Percentiles rank a stretch among this genome's conserved stretches.
Conservation (phyloP, 192 early-diverging fungal species). For the Mortierella claussenii region DNA sequence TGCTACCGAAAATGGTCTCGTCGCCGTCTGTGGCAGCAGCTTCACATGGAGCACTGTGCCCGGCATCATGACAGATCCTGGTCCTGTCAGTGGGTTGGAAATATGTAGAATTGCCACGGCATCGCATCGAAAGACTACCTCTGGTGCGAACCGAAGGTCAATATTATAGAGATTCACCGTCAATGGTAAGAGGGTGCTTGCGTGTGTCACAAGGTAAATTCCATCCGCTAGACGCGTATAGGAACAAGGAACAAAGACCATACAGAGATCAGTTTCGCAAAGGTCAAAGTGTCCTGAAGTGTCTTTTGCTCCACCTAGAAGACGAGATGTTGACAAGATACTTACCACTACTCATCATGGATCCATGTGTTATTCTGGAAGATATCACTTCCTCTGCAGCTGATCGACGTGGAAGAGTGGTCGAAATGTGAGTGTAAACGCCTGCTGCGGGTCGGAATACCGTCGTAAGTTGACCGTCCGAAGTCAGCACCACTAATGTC, state of each 20-base stretch:
- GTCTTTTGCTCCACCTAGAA: no score
- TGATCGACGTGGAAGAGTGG: conserved; percentile 16
- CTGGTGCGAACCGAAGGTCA: conserved; percentile 45
- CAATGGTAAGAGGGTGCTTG: conserved; percentile 15
- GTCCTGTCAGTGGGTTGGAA: conserved; percentile 35
- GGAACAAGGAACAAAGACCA: not conserved
- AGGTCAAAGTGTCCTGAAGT: no score
- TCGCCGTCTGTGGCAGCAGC: conserved; percentile 23
- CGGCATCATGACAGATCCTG: conserved; percentile 34
- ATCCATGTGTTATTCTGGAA: conserved; percentile 48
- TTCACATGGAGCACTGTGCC: conserved; percentile 23
- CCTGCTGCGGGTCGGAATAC: conserved; percentile 34
- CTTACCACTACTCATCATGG: conserved; percentile 32
- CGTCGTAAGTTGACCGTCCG: conserved; percentile 44
- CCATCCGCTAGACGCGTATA: conserved; percentile 19
- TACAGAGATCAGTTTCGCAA: not conserved
- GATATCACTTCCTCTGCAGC: conserved; percentile 20
- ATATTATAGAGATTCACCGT: conserved; percentile 35
- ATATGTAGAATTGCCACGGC: conserved; percentile 35
- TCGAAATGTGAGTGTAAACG: conserved; percentile 31
- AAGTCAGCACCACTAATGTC: conserved; percentile 24
- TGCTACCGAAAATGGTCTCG: conserved; percentile 28
- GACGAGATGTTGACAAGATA: no score
- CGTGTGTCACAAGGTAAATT: conserved; percentile 29
- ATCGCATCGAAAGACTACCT: conserved; percentile 28